phyloP scores from a whole-genome alignment of 345 rosid species.

The Eucalyptus tenuipes region DNA sequence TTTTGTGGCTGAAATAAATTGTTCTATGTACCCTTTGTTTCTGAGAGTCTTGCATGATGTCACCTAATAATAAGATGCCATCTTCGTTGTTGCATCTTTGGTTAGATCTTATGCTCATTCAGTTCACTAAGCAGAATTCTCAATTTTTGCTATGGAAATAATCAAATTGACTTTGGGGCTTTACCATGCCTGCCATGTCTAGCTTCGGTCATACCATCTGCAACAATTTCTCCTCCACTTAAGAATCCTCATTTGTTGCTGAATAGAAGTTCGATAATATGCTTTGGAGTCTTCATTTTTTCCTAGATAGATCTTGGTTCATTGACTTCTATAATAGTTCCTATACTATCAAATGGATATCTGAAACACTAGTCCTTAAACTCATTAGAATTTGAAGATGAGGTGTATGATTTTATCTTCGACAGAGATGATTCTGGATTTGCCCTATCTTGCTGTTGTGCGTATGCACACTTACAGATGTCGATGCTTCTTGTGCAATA shows the following conservation, averaged over 20 bases:
- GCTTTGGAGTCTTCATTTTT: not conserved
- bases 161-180: not conserved
- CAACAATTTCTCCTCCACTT: not conserved
- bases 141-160: not conserved
- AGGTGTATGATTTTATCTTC: not conserved
- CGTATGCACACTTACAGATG: not conserved
- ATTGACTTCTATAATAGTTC: not conserved
- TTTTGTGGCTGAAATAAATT: not conserved
- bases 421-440: not conserved
- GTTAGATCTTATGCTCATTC: not conserved
- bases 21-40: not conserved
- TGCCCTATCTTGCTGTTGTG: not conserved
- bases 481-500: not conserved
- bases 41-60: not conserved
- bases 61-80: not conserved
- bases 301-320: not conserved
- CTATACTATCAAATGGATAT: not conserved
- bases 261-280: not conserved
- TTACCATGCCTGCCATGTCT: not conserved
- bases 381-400: not conserved
- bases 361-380: not conserved
- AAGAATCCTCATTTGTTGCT: not conserved
- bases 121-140: not conserved
- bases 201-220: not conserved
- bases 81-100: rapidly evolving